Percentiles rank a stretch among this genome's conserved stretches.
Conservation (phyloP, 1,284 basidiomycete species). For the Naganishia cerealis region DNA sequence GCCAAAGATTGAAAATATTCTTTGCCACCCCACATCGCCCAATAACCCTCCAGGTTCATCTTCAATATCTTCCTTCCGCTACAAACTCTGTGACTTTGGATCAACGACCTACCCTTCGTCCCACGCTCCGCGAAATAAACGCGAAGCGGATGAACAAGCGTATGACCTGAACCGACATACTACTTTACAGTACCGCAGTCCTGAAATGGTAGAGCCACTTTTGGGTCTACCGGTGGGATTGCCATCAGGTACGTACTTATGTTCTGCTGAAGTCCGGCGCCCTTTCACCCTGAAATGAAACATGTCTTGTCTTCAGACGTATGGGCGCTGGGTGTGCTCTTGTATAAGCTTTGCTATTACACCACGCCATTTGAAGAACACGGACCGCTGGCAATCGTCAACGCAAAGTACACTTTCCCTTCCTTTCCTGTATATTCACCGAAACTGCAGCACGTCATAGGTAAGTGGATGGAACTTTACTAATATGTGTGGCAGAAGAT, state of each 20-base stretch:
- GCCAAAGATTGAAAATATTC: conserved; percentile 83
- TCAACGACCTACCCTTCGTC: conserved; percentile 75
- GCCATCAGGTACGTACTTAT: conserved; percentile 56
- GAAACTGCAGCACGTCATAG: conserved; percentile 81
- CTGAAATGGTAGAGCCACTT: conserved; percentile 88
- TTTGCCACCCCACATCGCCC: conserved; percentile 55
- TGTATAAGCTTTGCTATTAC: conserved; percentile 91
- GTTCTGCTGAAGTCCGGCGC: not conserved
- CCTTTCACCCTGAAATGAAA: not conserved
- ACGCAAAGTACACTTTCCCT: conserved; percentile 92
- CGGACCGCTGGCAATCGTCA: conserved; percentile 91
- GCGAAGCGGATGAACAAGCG: conserved; percentile 82
- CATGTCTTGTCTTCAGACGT: conserved; percentile 58
- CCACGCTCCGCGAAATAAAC: conserved; percentile 68
- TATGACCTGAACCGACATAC: conserved; percentile 91
- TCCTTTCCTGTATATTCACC: conserved; percentile 88
- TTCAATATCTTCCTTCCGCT: conserved; percentile 62
- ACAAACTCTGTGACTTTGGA: conserved; percentile 97
- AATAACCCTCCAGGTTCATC: conserved; percentile 59
- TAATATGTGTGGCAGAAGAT: conserved; percentile 16
- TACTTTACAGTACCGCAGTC: conserved; percentile 91
- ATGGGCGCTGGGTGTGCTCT: conserved; percentile 73
- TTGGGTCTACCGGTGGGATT: conserved; percentile 51
- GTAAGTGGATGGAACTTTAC: conserved; percentile 57
- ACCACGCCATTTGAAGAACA: conserved; percentile 98